Conservation (phyloP, 1,139 yeast species). For the Candida glucosophila region DNA sequence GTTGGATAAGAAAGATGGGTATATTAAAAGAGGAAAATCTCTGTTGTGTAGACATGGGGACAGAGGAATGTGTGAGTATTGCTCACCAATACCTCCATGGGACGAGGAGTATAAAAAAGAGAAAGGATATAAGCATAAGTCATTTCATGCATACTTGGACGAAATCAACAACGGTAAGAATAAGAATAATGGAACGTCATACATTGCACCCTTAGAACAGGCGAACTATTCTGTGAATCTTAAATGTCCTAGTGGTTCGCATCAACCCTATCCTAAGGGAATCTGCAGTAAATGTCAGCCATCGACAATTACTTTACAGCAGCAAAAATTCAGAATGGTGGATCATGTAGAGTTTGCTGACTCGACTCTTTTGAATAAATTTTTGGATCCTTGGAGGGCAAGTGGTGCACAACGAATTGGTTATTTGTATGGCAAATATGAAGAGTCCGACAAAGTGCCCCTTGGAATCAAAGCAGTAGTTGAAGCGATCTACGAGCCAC, state of each 20-base stretch:
- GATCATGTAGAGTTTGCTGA: slow-evolving; percentile 92
- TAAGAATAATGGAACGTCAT: slow-evolving; percentile 49
- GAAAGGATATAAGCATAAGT: slow-evolving; percentile 76
- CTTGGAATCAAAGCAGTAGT: slow-evolving; percentile 91
- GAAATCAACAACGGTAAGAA: slow-evolving; percentile 65
- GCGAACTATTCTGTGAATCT: slow-evolving; percentile 59
- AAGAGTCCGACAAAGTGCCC: slow-evolving; percentile 73
- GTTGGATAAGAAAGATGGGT: slow-evolving; percentile 65
- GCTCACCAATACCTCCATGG: slow-evolving; percentile 95
- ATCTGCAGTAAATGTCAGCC: slow-evolving; percentile 98
- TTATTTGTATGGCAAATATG: slow-evolving; percentile 73
- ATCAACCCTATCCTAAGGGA: slow-evolving; percentile 88
- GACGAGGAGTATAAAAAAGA: slow-evolving; percentile 70
- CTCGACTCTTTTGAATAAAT: slow-evolving; percentile 63
- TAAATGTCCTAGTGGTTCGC: slow-evolving; percentile 62
- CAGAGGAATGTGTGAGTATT: slow-evolving; percentile 96
- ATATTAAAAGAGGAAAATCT: slow-evolving; percentile 57
- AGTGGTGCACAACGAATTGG: slow-evolving; percentile 87
- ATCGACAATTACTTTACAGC: slow-evolving; percentile 84
- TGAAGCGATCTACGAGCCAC: slow-evolving; percentile 89
- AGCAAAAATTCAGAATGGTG: slow-evolving; percentile 88
- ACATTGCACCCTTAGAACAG: slow-evolving; percentile 72
- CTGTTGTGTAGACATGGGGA: slow-evolving; percentile 78
- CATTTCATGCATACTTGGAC: slow-evolving; percentile 77
- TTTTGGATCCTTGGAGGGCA: slow-evolving; percentile 86